phyloP scores from a whole-genome alignment of 2,329 filamentous ascomycete species.

The Aspergillus novoparasiticus region DNA sequence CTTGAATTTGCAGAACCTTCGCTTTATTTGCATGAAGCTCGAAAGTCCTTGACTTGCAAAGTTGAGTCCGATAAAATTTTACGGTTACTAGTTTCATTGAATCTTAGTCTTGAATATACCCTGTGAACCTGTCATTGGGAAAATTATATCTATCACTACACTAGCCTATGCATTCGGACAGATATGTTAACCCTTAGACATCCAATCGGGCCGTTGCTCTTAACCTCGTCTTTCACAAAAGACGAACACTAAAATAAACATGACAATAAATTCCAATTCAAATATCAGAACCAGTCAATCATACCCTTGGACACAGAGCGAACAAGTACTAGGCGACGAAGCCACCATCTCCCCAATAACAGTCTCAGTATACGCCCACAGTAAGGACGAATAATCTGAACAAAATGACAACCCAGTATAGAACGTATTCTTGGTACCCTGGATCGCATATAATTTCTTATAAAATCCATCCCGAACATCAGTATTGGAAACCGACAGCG shows the following conservation, averaged over 20 bases:
- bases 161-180: background rate
- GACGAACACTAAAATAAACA: background rate
- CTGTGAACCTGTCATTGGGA: no score
- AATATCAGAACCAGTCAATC: background rate
- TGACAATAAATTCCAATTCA: no score
- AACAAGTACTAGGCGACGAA: background rate
- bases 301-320: background rate
- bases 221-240: background rate
- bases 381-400: constrained; percentile 21
- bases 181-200: background rate
- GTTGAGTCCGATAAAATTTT: no score
- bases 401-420: constrained; percentile 48
- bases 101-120: no score
- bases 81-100: no score
- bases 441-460: constrained; percentile 44
- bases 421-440: constrained; percentile 49
- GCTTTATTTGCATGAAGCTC: no score
- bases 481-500: constrained; percentile 35
- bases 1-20: no score
- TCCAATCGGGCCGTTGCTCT: background rate
- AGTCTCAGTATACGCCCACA: constrained; percentile 26
- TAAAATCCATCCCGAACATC: constrained; percentile 47
- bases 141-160: no score
- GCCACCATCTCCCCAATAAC: constrained; percentile 14
- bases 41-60: no score